Base-by-base conservation (phyloP, 2,329 filamentous ascomycete genomes). In the Ophiocordyceps camponoti-saundersi region DNA sequence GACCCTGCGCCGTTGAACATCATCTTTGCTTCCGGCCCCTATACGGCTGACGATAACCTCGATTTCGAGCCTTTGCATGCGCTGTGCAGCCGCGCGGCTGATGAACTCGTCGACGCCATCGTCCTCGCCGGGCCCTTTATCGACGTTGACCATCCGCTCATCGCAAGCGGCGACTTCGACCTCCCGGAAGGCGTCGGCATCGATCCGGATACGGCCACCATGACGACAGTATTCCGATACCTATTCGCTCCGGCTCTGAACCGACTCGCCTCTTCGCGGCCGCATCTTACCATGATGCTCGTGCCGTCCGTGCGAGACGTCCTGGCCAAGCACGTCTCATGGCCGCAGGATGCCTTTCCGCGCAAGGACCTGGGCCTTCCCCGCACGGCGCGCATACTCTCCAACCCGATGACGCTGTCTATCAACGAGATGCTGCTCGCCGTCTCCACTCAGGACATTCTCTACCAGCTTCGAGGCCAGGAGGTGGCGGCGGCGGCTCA, bases 11-110 rank as follows among this genome's bases (percentile, higher is more conserved):
- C 90, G 1, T 65, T 96, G 18, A 88, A 75, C 55, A 69, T 94
- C 45, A 63, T 95, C 36, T 73, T 90, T 49, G 86, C 83, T 2
- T 77, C 87, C 0, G 92, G 92, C 0, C 92, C 92, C 0, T 98
- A 93, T 63, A 95, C 89, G 0, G 79, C 88, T 3, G 89, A 96
- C 54, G 85, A 90, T 56, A 93, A 93, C 57, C 79, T 98, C 43
- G 83, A 88, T 53, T 98, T 89, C 59, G 85, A 93, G 56, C 84
- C 90, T 8, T 69, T 98, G 2, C 80, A 88, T 56, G 79, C 85
- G 29, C 72, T 98, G 16, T 90, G 90, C 59, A 74, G 75, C 53
- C 80, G 82, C 55, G 88, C 89, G 10, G 79, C 79, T 16, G 79
- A 86, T 52, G 76, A 73, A 21, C 80, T 77, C 52, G 84, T 82